Percentiles rank a stretch among this genome's conserved stretches.
Evolutionary conservation across 2,329 filamentous ascomycete genomes (phyloP).

Genomic region (Penicillium corylophilum): DNA sequence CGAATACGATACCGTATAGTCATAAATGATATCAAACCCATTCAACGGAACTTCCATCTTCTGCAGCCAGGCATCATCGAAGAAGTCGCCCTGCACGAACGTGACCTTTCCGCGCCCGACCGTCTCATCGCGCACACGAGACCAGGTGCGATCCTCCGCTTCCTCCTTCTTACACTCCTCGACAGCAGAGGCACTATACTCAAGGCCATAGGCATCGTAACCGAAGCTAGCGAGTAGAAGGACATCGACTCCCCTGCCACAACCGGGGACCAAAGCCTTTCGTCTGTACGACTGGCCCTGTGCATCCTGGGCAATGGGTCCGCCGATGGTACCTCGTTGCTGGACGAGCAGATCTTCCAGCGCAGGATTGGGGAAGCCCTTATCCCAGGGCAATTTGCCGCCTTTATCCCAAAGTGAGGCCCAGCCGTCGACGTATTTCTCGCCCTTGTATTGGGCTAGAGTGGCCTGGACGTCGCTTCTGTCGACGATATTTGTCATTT

Average conservation of each 20-base stretch:
- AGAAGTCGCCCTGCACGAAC: conserved; percentile 49
- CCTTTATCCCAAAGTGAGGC: conserved; percentile 56
- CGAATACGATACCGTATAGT: conserved; percentile 53
- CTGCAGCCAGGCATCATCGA: conserved; percentile 44
- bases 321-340: conserved; percentile 38
- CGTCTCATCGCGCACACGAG: conserved; percentile 35
- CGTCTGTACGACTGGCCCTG: conserved; percentile 37
- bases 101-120: conserved; percentile 39
- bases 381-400: conserved; percentile 59
- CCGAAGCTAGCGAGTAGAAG: conserved; percentile 71
- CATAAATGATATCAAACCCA: conserved; percentile 56
- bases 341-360: conserved; percentile 54
- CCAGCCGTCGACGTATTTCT: conserved; percentile 51
- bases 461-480: conserved; percentile 34
- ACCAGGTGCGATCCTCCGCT: conserved; percentile 33
- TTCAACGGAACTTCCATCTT: conserved; percentile 32
- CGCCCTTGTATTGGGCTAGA: conserved; percentile 44
- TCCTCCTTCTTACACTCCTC: conserved; percentile 39
- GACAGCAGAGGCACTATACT: conserved; percentile 58
- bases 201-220: conserved; percentile 74
- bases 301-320: conserved; percentile 25
- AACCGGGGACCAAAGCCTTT: conserved; percentile 74
- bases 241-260: conserved; percentile 79
- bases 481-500: conserved; percentile 13
- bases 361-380: conserved; percentile 58